Evolutionary conservation across 1,139 yeast genomes (phyloP), one percentile per base, ranked within the genome.

Genomic region (Candida tropicalis): DNA sequence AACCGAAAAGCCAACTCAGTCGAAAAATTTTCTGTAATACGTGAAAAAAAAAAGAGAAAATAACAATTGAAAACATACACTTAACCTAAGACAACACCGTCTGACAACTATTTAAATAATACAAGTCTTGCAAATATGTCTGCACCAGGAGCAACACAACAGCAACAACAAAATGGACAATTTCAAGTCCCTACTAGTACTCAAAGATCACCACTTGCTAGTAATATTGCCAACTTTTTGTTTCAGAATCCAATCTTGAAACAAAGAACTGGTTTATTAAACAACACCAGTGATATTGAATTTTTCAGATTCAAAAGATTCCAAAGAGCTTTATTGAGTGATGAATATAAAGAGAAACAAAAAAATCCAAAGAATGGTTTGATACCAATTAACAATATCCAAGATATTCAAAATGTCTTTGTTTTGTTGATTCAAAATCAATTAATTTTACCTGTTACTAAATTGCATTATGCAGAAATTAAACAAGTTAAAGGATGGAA

Each of bases 291-390:
- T 28, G 78, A 73, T 44, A 77, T 81, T 34, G 95, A 88, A 48
- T 91, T 93, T 62, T 93, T 93, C 77, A 76, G 96, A 54, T 87
- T 73, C 62, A 93, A 95, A 63, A 78, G 99, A 56, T 85, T 89
- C 37, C 68, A 81, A 12, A 74, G 98, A 53, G 95, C 95, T 0
- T 74, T 93, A 46, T 69, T 81, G 37, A 81, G 91, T 46, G 85
- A 80, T 2, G 91, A 84, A 38, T 93, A 90, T 65, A 75, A 77
- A 49, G 62, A 68, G 44, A 75, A 78, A 48, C 82, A 82, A 45
- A 55, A 68, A 17, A 77, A 79, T 53, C 82, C 85, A 13, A 72
- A 69, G 44, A 68, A 66, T 47, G 66, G 80, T 39, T 77, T 88
- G 44, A 87, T 95, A 4, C 75, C 77, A 9, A 67, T 87, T 38